Conservation (phyloP, 495 filamentous ascomycete genomes). For the Collariella sp. region DNA sequence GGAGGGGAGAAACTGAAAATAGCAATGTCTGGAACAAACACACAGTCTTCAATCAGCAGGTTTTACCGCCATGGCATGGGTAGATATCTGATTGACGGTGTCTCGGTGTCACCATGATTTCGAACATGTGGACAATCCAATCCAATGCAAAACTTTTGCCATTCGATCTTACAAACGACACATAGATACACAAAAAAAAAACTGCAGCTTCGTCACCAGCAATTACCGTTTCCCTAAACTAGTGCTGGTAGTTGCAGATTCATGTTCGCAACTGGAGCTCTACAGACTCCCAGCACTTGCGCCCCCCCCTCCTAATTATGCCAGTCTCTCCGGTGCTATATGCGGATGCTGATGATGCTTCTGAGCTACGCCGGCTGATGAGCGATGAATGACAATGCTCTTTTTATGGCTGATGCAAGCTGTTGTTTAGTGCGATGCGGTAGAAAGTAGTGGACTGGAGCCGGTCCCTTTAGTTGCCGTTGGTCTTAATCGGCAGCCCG, state of each 20-base stretch:
- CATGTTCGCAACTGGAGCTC: too few relatives aligned
- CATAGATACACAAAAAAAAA: conserved; percentile 2
- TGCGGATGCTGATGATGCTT: background rate
- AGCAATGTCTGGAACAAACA: too few relatives aligned
- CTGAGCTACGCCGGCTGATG: background rate
- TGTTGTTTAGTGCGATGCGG: background rate
- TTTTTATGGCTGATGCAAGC: background rate
- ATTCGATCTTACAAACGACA: background rate
- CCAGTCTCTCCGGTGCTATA: background rate
- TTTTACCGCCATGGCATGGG: too few relatives aligned
- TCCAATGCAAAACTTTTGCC: background rate
- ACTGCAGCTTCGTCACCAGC: background rate
- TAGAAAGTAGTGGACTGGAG: background rate
- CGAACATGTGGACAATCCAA: too few relatives aligned
- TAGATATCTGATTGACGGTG: too few relatives aligned
- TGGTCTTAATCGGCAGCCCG: conserved; percentile 34
- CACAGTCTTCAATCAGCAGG: too few relatives aligned
- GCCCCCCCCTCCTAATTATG: background rate
- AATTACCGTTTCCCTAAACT: conserved; percentile 1
- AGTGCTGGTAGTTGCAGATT: too few relatives aligned
- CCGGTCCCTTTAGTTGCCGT: conserved; percentile 26
- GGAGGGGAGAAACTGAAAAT: too few relatives aligned
- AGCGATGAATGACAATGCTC: background rate
- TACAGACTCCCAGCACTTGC: too few relatives aligned
- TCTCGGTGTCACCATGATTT: too few relatives aligned